phyloP scores from a whole-genome alignment of 257 asterid species.

The Forsythia viridissima region DNA sequence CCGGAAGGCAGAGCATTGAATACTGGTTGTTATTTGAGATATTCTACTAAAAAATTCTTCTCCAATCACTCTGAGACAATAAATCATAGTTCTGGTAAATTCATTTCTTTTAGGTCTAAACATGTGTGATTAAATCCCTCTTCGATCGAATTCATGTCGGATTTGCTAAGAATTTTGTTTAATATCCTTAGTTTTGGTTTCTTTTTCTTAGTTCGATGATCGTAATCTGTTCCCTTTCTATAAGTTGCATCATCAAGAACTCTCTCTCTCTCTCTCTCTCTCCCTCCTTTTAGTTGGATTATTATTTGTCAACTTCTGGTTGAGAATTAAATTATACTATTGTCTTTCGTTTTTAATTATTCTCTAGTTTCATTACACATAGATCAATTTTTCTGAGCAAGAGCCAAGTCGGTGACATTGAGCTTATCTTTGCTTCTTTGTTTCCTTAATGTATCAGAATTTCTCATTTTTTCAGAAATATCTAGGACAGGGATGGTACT shows the following conservation, averaged over 20 bases:
- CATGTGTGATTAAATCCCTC: neutral
- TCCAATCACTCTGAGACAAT: slow-evolving; percentile 30
- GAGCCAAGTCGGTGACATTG: neutral
- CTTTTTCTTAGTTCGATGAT: neutral
- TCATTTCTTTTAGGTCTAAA: neutral
- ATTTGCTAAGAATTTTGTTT: neutral
- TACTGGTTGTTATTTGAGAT: slow-evolving; percentile 84
- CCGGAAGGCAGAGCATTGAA: slow-evolving; percentile 80
- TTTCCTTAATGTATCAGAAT: neutral
- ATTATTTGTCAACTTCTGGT: too few relatives aligned
- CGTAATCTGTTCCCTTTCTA: too few relatives aligned
- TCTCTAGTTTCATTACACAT: neutral
- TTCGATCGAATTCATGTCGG: neutral
- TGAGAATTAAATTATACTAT: too few relatives aligned
- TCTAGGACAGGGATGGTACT: slow-evolving; percentile 45
- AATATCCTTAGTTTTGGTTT: too few relatives aligned
- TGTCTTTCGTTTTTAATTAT: too few relatives aligned
- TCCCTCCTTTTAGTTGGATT: too few relatives aligned
- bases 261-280: too few relatives aligned
- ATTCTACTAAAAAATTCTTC: slow-evolving; percentile 67
- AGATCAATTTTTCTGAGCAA: neutral
- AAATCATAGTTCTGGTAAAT: slow-evolving; percentile 45
- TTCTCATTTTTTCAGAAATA: slow-evolving; percentile 35
- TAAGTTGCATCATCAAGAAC: too few relatives aligned
- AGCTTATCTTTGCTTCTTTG: neutral